A percentile compares a stretch with the other conserved stretches of the same genome.
Evolutionary conservation across 2,329 filamentous ascomycete species (phyloP).

Genomic region (Diaporthe nobilis): DNA sequence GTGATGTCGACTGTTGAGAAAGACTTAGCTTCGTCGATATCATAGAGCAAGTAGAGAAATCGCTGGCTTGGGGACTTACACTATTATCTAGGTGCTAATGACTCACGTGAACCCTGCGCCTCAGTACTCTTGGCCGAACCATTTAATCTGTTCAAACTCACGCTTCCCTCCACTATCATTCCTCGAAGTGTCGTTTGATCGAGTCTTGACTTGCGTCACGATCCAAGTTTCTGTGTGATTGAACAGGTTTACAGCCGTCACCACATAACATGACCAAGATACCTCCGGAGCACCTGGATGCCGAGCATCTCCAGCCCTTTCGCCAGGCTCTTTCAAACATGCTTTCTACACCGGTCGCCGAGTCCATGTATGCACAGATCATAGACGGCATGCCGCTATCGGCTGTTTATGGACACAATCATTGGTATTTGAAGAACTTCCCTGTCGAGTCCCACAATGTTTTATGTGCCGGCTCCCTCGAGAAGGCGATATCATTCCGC

Average conservation of each 20-base stretch:
- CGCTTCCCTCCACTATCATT: not conserved
- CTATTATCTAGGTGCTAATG: not conserved
- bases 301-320: not conserved
- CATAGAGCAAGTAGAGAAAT: not conserved
- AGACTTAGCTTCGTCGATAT: not conserved
- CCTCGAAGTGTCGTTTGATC: not conserved
- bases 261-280: not conserved
- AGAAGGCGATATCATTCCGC: not conserved
- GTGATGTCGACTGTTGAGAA: not conserved
- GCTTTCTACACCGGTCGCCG: not conserved
- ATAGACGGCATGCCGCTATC: slow-evolving; percentile 1
- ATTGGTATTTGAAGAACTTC: not conserved
- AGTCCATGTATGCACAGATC: not conserved
- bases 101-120: not conserved
- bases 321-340: not conserved
- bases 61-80: not conserved
- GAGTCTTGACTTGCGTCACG: not conserved
- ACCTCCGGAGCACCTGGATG: not conserved
- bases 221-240: not conserved
- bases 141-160: not conserved
- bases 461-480: not conserved
- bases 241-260: not conserved
- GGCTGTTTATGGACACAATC: not conserved
- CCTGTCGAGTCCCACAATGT: not conserved
- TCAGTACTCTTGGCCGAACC: not conserved